Evolutionary conservation across 2,329 filamentous ascomycete species (phyloP), one percentile per base, ranked within the genome.

Genomic region (Sarocladiaceae sp.): DNA sequence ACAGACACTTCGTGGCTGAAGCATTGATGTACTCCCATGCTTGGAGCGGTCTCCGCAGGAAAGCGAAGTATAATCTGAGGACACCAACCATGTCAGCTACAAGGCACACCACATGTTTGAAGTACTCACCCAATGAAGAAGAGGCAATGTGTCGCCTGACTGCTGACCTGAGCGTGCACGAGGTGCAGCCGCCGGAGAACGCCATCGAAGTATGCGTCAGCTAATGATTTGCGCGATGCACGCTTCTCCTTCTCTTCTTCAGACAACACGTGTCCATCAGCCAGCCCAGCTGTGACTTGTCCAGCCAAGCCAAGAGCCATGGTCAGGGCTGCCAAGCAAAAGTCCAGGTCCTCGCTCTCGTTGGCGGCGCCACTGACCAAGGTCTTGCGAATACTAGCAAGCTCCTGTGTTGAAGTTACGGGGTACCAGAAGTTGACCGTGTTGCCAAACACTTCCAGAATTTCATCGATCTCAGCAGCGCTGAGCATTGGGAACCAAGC

Each of bases 341-440:
- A 66, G 2, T 66, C 60, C 0, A 69, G 62, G 3, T 60, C 65
- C 31, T 72, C 64, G 12, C 13, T 31, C 3, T 74, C 70, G 3
- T 65, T 64, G 0, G 70, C 63, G 6, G 66, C 64, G 0, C 68
- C 70, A 1, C 57, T 58, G 3, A 62, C 54, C 2, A 77, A 60
- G 2, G 63, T 63, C 0, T 52, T 44, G 6, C 68, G 63, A 4
- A 71, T 60, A 20, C 57, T 58, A 1, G 64, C 56, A 1, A 76
- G 58, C 23, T 71, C 73, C 0, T 56, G 53, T 39, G 65, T 66
- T 0, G 74, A 74, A 64, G 77, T 69, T 5, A 73, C 76, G 0
- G 76, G 77, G 52, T 79, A 79, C 74, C 75, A 79, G 46, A 78
- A 78, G 59, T 79, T 80, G 37, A 78, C 64, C 29, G 68, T 71